Evolutionary conservation across 768 basidiomycete species (phyloP).

Genomic region (Leccinellum rugosiceps): DNA sequence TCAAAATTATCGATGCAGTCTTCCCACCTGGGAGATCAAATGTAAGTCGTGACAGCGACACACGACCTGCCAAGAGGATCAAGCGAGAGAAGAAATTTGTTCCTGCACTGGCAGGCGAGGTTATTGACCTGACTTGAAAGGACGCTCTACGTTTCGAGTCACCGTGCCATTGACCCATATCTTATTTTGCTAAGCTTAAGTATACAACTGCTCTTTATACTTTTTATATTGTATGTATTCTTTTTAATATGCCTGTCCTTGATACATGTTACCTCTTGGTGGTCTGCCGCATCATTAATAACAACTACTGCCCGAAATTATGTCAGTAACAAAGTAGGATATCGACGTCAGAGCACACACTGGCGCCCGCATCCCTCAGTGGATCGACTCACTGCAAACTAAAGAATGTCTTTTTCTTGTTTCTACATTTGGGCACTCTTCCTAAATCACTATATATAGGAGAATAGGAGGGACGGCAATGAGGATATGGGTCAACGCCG

Average conservation of each 20-base stretch:
- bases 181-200: neutral
- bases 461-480: neutral
- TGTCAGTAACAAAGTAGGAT: neutral
- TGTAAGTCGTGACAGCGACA: neutral
- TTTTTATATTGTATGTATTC: neutral
- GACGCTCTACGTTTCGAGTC: neutral
- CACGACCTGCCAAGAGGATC: slow-evolving; percentile 23
- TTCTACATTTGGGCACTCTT: neutral
- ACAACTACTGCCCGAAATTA: neutral
- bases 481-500: slow-evolving; percentile 1
- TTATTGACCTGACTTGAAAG: slow-evolving; percentile 32
- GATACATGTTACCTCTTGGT: neutral
- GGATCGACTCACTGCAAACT: neutral
- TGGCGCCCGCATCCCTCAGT: neutral
- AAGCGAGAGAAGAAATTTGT: slow-evolving; percentile 22
- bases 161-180: neutral
- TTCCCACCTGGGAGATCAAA: slow-evolving; percentile 5
- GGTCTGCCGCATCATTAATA: neutral
- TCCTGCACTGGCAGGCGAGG: slow-evolving; percentile 19
- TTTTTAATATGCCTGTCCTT: neutral
- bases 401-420: neutral
- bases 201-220: neutral
- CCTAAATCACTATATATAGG: neutral
- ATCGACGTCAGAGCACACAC: neutral
- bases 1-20: slow-evolving; percentile 4